Base-by-base conservation (phyloP, 805 yeast species). In the Candida dajiaensis region DNA sequence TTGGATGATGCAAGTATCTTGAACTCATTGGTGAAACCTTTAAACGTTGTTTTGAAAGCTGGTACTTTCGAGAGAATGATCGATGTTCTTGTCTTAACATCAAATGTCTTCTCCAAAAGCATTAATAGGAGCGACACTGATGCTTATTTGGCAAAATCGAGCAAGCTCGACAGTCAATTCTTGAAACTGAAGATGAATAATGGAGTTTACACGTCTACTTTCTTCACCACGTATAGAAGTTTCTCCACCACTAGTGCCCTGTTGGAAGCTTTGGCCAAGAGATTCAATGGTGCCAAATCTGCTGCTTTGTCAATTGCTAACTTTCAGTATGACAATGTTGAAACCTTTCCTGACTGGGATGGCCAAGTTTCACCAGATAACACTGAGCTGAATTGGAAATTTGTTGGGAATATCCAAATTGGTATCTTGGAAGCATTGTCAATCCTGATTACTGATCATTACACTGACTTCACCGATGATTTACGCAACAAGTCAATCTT, bases 351-450 rank as follows among this genome's bases (percentile, higher is more conserved):
- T 0, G 75, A 76, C 37, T 85, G 94, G 94, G 71, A 70, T 31
- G 50, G 61, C 3, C 65, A 50, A 16, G 51, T 66, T 10, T 44
- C 59, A 9, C 43, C 66, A 4, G 69, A 70, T 39, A 68, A 76
- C 23, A 68, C 74, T 0, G 74, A 75, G 3, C 71, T 84, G 29
- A 85, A 83, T 54, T 81, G 83, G 73, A 74, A 74, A 40, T 74
- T 80, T 45, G 81, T 87, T 40, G 81, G 85, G 11, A 87, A 83
- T 58, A 85, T 90, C 38, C 94, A 89, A 59, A 72, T 85, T 35
- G 95, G 95, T 37, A 79, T 89, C 28, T 69, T 89, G 49, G 95
- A 87, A 59, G 87, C 89, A 0, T 68, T 89, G 47, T 74, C 80
- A 39, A 75, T 83, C 26, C 74, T 95, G 63, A 78, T 88, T 19